Evolutionary conservation across 345 rosid species (phyloP).

Genomic region (Syzygium grande): DNA sequence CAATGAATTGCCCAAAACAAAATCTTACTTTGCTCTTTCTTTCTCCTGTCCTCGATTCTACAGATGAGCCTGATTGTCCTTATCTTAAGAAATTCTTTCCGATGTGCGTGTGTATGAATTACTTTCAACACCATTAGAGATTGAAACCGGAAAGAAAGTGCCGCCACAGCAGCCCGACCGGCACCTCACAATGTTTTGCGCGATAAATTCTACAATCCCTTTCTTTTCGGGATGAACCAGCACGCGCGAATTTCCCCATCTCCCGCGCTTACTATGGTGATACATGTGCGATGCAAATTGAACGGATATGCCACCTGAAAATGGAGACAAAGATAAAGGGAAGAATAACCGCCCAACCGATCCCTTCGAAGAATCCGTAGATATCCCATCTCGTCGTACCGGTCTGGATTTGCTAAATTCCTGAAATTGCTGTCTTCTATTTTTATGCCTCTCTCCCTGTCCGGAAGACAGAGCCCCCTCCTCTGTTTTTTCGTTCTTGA

Average conservation of each 20-base stretch:
- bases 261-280: neutral
- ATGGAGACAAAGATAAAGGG: neutral
- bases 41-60: neutral
- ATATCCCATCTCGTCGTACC: neutral
- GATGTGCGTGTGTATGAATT: rapidly evolving
- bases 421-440: neutral
- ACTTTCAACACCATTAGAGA: rapidly evolving
- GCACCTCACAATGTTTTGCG: too few relatives aligned
- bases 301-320: neutral
- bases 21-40: neutral
- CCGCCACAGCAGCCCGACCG: neutral
- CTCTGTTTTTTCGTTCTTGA: neutral
- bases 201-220: neutral
- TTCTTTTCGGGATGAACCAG: neutral
- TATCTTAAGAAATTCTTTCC: neutral
- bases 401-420: neutral
- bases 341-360: neutral
- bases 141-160: neutral
- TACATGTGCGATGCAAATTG: neutral
- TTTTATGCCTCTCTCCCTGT: neutral
- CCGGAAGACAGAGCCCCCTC: neutral
- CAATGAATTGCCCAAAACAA: neutral
- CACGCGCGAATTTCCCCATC: neutral
- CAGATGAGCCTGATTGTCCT: neutral
- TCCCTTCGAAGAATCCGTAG: neutral